Evolutionary conservation across 192 early-diverging fungal species (phyloP).

Genomic region (Funneliformis geosporum): DNA sequence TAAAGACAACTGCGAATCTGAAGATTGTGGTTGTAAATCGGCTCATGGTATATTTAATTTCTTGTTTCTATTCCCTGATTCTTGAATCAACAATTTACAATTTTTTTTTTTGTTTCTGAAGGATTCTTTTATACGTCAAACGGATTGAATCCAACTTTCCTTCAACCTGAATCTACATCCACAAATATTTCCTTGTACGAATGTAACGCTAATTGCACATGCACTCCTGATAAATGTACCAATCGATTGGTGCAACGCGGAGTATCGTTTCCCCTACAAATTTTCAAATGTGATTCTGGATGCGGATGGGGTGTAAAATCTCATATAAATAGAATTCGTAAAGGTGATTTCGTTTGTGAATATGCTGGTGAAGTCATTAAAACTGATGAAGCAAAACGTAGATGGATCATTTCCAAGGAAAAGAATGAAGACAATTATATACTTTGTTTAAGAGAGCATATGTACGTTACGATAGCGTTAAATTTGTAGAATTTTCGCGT

Average conservation of each 20-base stretch:
- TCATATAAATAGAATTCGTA: neutral
- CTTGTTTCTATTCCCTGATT: neutral
- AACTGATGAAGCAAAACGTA: conserved; percentile 10
- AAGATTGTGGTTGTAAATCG: conserved; percentile 32
- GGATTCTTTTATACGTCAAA: conserved; percentile 19
- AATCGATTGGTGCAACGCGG: conserved; percentile 26
- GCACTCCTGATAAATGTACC: neutral
- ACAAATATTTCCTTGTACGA: conserved; percentile 7
- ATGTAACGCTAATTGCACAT: conserved; percentile 24
- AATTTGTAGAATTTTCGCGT: no score
- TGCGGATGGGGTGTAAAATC: conserved; percentile 26
- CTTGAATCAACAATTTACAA: neutral
- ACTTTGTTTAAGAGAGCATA: conserved; percentile 23
- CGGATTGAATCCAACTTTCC: neutral
- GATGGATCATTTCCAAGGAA: neutral
- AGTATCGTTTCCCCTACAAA: neutral
- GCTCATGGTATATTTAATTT: conserved; percentile 15
- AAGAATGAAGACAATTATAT: conserved; percentile 17
- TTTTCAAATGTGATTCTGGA: neutral
- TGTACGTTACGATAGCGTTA: neutral
- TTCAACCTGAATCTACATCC: neutral
- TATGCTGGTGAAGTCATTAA: conserved; percentile 32
- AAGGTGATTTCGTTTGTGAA: conserved; percentile 29
- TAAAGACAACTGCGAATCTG: conserved; percentile 21
- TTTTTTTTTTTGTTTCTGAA: neutral